These are phyloP conservation scores for Aspergillus indologenus DNA, from an alignment of 495 filamentous ascomycete genomes.

Conservation along the genomic window DNA sequence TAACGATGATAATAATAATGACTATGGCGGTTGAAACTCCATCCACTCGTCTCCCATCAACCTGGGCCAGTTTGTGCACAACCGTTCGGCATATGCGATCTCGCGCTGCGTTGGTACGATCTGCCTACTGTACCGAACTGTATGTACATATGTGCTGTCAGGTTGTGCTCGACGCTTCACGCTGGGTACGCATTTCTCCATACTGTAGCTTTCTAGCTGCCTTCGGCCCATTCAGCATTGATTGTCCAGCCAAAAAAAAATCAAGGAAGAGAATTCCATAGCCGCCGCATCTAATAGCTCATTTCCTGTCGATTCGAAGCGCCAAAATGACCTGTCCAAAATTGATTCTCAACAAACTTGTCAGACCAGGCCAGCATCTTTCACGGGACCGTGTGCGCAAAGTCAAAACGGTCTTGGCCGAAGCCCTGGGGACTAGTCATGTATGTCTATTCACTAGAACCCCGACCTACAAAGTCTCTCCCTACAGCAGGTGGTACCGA, in stretches of 20 bases:
- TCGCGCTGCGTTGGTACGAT: background rate
- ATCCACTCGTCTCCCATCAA: too few species aligned
- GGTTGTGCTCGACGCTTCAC: background rate
- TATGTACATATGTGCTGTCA: background rate
- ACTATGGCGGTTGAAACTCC: too few species aligned
- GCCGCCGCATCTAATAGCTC: background rate
- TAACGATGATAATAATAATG: background rate
- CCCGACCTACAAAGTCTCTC: background rate
- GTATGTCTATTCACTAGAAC: background rate
- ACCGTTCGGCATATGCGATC: background rate
- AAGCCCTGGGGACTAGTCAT: background rate
- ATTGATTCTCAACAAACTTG: conserved; percentile 16
- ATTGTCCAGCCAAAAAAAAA: conserved; percentile 10
- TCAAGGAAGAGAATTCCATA: conserved; percentile 8
- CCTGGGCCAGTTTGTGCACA: background rate
- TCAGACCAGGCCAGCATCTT: conserved; percentile 9
- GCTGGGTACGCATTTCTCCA: background rate
- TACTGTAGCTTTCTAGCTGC: background rate
- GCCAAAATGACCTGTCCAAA: conserved; percentile 20
- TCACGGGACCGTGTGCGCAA: conserved; percentile 8
- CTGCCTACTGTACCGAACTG: background rate
- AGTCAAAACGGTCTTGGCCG: conserved; percentile 10
- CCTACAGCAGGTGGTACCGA: background rate
- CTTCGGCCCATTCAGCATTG: background rate
- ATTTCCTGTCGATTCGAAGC: background rate